A percentile compares a stretch with the other conserved stretches of the same genome.
These are phyloP conservation scores for Metarhizium sp. DNA, from an alignment of 2,329 filamentous ascomycete genomes.

Conservation along the genomic window DNA sequence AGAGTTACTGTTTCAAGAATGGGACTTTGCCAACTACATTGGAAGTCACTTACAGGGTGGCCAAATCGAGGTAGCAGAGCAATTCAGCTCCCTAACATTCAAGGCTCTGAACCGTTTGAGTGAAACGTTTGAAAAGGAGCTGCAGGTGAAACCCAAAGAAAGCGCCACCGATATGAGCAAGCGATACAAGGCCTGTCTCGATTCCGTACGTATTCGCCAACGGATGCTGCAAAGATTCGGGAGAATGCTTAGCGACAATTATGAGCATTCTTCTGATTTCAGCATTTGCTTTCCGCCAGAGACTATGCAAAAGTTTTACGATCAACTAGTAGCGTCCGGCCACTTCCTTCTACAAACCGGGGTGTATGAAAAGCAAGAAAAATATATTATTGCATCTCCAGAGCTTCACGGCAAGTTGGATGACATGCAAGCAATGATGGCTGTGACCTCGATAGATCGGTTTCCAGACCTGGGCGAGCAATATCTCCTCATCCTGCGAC, in stretches of 20 bases:
- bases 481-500: constrained; percentile 77
- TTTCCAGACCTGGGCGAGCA: constrained; percentile 60
- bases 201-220: constrained; percentile 92
- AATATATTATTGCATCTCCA: constrained; percentile 79
- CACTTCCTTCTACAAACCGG: constrained; percentile 79
- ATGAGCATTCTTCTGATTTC: constrained; percentile 94
- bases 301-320: constrained; percentile 66
- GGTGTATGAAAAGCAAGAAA: constrained; percentile 60
- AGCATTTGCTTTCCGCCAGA: constrained; percentile 66
- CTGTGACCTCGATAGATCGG: constrained; percentile 50
- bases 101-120: constrained; percentile 86
- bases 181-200: constrained; percentile 88
- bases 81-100: constrained; percentile 88
- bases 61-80: constrained; percentile 93
- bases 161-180: constrained; percentile 86
- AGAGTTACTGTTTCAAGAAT: constrained; percentile 93
- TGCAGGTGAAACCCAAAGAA: constrained; percentile 77
- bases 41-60: constrained; percentile 86
- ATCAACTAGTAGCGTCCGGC: constrained; percentile 68
- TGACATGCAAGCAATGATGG: constrained; percentile 78
- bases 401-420: constrained; percentile 64
- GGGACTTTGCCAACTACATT: constrained; percentile 93
- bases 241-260: constrained; percentile 79
- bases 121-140: constrained; percentile 82
- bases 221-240: constrained; percentile 95